Percentiles rank a stretch among this genome's conserved stretches.
These are phyloP conservation scores for Cordia subcordata DNA, from an alignment of 257 asterid species.

Conservation along the genomic window DNA sequence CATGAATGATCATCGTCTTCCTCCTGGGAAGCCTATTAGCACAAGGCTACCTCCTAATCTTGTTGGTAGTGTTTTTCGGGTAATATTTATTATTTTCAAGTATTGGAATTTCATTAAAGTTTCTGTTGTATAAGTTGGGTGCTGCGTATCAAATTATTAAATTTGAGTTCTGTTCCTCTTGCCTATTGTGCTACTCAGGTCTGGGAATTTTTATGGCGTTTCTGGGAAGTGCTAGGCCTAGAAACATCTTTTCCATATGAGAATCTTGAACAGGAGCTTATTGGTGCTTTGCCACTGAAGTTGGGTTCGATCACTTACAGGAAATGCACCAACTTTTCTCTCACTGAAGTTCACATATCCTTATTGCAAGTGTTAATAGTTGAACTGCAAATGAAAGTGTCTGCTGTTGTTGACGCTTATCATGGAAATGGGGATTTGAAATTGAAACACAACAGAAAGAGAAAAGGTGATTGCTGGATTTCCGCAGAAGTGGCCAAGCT, in stretches of 20 bases:
- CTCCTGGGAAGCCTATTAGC: constrained; percentile 63
- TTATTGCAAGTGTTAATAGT: constrained; percentile 61
- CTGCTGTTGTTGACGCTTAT: constrained; percentile 68
- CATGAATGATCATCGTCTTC: constrained; percentile 28
- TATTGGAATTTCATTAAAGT: constrained; percentile 5
- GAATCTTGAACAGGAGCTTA: constrained; percentile 67
- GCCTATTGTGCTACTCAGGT: constrained; percentile 38
- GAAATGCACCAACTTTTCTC: constrained; percentile 44
- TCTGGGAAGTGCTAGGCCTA: constrained; percentile 65
- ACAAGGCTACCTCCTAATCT: constrained; percentile 66
- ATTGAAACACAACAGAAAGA: constrained; percentile 70
- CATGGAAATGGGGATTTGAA: constrained; percentile 67
- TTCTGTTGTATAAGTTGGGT: background rate
- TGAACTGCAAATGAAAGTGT: constrained; percentile 42
- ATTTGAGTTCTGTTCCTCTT: constrained; percentile 21
- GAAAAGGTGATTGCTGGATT: constrained; percentile 56
- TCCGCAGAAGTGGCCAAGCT: constrained; percentile 52
- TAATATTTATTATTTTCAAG: constrained; percentile 16
- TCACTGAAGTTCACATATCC: constrained; percentile 50
- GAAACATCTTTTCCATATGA: constrained; percentile 55
- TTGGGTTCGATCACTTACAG: constrained; percentile 19
- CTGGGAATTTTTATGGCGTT: constrained; percentile 80
- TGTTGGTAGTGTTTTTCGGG: constrained; percentile 86
- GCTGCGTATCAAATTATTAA: background rate
- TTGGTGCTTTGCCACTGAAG: constrained; percentile 34